Evolutionary conservation across 257 asterid species (phyloP), one percentile per base, ranked within the genome.

Genomic region (Lantana camara): DNA sequence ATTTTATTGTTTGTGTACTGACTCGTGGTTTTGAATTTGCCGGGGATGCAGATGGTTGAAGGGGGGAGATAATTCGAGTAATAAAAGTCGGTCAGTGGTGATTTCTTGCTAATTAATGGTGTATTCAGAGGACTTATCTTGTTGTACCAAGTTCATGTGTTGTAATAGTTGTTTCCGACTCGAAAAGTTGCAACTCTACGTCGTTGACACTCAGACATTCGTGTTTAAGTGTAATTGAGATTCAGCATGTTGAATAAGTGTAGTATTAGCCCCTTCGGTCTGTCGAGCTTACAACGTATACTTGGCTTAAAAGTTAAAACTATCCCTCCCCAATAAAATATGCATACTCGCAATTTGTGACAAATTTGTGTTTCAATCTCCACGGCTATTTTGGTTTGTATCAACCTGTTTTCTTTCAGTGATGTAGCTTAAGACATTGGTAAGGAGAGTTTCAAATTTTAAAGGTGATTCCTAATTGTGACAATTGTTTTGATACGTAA

Each of bases 1-100:
- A 2, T 27, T 27, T 27, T 27, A 27, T 27, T 2, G 5, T 27
- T 27, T 2, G 32, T 27, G 32, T 27, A 27, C 32, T 27, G 32
- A 27, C 2, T 5, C 5, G 32, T 27, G 5, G 4, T 32, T n/a
- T 55, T 34, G 44, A 37, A 42, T 21, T 20, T 74, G 55, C 13
- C 24, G 46, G 57, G 16, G 57, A 24, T 37, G 58, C 85, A 81
- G 96, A 85, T 82, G 76, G 73, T 63, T 89, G 85, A 86, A 69
- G 67, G 77, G n/a, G n/a, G 78, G 44, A 57, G 76, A 67, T 21
- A 47, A 40, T 12, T 24, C 9, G 62, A 46, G 57, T 40, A 67
- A 63, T 66, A 62, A 63, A 42, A 58, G 27, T 69, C 60, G 32
- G 49, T 64, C 66, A 14, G 52, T 21, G 12, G 41, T 61, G 60